Evolutionary conservation across 176 grass and related monocot species (phyloP), one percentile per base, ranked within the genome.

Genomic region (Neostapfia colusana): DNA sequence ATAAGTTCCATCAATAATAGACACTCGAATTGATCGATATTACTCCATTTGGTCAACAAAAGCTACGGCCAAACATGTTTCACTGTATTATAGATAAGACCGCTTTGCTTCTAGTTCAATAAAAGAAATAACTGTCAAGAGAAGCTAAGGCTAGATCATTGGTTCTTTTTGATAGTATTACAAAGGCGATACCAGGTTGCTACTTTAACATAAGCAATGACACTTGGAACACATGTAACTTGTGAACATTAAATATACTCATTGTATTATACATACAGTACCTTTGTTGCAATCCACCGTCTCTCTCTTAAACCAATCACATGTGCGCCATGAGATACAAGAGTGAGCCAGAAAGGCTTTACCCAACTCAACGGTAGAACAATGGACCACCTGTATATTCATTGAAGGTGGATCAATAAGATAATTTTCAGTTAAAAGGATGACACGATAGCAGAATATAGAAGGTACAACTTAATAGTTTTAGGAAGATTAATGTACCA

Each of bases 291-390:
- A 71, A 97, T 70, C 95, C 95, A 93, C 24, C 82, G 76, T 79
- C 81, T 88, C 77, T 97, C 91, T 82, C 91, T 93, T 87, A 93
- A 79, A 63, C 95, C 95, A 83, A 97, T 86, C 17, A 55, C 86
- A 62, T 70, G 79, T 39, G 81, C 89, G 56, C 91, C 94, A 73
- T 77, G 60, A 58, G 89, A 86, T 58, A 97, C 76, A 67, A 97
- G 80, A 81, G 61, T 81, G n/a, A 76, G 67, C 95, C 95, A 97
- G 64, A 97, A 97, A 65, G 79, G 81, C 68, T 93, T 93, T 42
- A 90, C 75, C 91, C 89, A 97, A 77, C 86, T 86, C 82, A 93
- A 70, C 58, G 95, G 95, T 68, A 98, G 73, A 82, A 94, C 92
- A 62, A 98, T 78, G 10, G 87, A 98, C 91, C 91, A 94, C 82